Conservation (phyloP, 1,139 yeast genomes). For the Blastobotrys persicus region DNA sequence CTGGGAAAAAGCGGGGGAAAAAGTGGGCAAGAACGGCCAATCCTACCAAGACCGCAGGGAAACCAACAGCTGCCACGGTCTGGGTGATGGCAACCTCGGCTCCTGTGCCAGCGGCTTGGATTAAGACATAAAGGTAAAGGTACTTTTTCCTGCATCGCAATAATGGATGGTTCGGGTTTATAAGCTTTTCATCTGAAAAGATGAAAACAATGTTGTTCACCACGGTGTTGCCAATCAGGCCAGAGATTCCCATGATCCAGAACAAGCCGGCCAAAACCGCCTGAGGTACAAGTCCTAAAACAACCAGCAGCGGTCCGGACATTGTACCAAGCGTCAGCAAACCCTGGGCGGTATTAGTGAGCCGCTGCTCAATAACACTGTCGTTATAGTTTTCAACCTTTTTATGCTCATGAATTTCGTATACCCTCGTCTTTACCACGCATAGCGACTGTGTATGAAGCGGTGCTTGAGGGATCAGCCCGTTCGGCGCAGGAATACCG, state of each 20-base stretch:
- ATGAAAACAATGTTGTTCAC: slow-evolving; percentile 61
- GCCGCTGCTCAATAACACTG: slow-evolving; percentile 82
- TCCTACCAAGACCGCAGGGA: slow-evolving; percentile 76
- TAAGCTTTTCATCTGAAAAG: slow-evolving; percentile 52
- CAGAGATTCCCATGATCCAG: slow-evolving; percentile 88
- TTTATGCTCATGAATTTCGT: slow-evolving; percentile 19
- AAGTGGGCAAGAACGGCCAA: slow-evolving; percentile 61
- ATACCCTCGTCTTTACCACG: slow-evolving; percentile 44
- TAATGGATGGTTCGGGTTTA: slow-evolving; percentile 37
- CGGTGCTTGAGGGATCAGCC: slow-evolving; percentile 96
- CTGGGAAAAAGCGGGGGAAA: slow-evolving; percentile 64
- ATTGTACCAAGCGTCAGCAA: slow-evolving; percentile 78
- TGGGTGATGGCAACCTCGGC: slow-evolving; percentile 84
- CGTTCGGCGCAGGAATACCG: slow-evolving; percentile 95
- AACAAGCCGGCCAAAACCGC: slow-evolving; percentile 90
- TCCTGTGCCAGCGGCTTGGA: slow-evolving; percentile 66
- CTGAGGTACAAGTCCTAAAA: slow-evolving; percentile 86
- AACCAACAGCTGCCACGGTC: slow-evolving; percentile 90
- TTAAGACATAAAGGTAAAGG: slow-evolving; percentile 52
- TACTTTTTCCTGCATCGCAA: slow-evolving; percentile 36
- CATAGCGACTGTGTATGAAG: slow-evolving; percentile 79
- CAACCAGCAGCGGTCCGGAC: slow-evolving; percentile 80
- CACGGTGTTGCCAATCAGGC: slow-evolving; percentile 66
- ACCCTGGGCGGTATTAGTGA: slow-evolving; percentile 84
- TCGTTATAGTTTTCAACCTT: slow-evolving; percentile 33